Base-by-base conservation (phyloP, 805 yeast genomes). In the Candida morakotiae region DNA sequence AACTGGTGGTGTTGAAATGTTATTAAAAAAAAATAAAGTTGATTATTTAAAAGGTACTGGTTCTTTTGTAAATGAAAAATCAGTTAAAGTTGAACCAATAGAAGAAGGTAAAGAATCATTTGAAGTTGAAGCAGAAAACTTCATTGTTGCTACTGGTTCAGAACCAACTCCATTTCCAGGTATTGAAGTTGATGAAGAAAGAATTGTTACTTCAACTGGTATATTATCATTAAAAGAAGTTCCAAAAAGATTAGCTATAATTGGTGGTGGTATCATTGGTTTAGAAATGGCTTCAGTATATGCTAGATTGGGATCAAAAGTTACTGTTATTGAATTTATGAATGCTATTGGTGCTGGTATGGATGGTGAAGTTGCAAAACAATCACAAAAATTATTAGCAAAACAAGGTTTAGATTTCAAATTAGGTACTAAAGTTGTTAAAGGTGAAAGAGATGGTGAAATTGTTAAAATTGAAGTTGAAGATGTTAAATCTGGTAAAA, bases 201-300 rank as follows among this genome's bases (percentile, higher is more conserved):
- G 95, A 71, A 93, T 93, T 51, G 97, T 93, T 38, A 75, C 95
- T 25, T 88, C 97, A 22, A 93, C 99, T 32, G 99, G 99, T 54
- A 85, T 87, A 41, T 69, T 93, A 40, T 64, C 83, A 17, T 75
- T 93, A 53, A 76, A 78, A 62, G 96, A 89, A 72, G 75, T 93
- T 42, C 99, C 99, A 59, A 88, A 93, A 75, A 81, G 75, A 62
- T 56, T 93, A 58, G 83, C 91, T 50, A 81, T 93, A 67, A 91
- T 93, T 55, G 99, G 99, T 62, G 99, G 96, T 69, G 98, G 99
- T 75, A 91, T 93, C 71, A 93, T 93, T 62, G 99, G 99, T 58
- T 79, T 93, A 52, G 99, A 93, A 73, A 93, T 93, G 96, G 98
- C 96, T 46, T 89, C 98, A 18, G 99, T 93, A 33, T 93, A 94